Evolutionary conservation across 495 filamentous ascomycete genomes (phyloP), one percentile per base, ranked within the genome.

Genomic region (Haplographium delicatum): DNA sequence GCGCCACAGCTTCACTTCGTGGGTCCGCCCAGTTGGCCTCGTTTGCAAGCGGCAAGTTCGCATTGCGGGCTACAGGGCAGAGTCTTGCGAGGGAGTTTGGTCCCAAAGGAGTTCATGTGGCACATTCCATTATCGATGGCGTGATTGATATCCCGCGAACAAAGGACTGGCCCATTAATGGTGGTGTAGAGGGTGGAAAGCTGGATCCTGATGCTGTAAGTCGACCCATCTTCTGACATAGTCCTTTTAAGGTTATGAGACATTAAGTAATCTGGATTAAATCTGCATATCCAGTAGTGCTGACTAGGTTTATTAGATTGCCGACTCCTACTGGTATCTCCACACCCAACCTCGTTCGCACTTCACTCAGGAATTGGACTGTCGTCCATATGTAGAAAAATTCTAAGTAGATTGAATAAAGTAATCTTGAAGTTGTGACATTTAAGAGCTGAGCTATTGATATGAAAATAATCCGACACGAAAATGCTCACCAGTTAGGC

Each of bases 321-420:
- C 91, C 48, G 89, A 95, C 47, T 70, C 78, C 39, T 95, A 96
- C 62, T 95, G 89, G 90, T 70, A 86, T 67, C 62, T 96, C 52
- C 91, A 96, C 65, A 86, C 84, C 2, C 91, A 96, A 69, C 87
- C 85, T 16, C 74, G 80, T 48, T 85, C 84, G 11, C 78, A 78
- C 4, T 95, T 90, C 60, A 91, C 89, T 1, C 86, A 85, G 60
- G 88, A 96, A 72, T 60, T 96, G 54, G 91, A 95, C 71, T 94
- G 3, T 85, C 78, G 56, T 30, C 60, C 60, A 18, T 62, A 54
- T 33, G 60, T 62, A 4, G 60, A 62, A 38, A 62, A 59, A 38
- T 62, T 62, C 41, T 60, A 57, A 22, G 49, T 47, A 15, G 2
- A 28, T 28, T 31, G 11, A 34, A 35, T 35, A 5, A 22, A 35